Percentiles rank a stretch among this genome's conserved stretches.
These are phyloP conservation scores for Neurospora hispaniola DNA, from an alignment of 495 filamentous ascomycete genomes.

Conservation along the genomic window DNA sequence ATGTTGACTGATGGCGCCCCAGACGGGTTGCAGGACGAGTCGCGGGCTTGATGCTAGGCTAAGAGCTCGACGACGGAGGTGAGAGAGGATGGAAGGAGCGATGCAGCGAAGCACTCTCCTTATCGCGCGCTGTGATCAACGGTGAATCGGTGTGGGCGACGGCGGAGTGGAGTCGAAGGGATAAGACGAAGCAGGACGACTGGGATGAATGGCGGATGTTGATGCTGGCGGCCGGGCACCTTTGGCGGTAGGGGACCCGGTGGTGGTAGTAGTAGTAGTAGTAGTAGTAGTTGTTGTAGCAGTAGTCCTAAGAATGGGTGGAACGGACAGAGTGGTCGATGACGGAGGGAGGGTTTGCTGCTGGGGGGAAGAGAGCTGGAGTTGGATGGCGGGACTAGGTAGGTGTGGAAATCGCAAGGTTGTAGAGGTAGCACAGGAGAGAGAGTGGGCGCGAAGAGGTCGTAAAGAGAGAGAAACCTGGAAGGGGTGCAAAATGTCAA, in stretches of 20 bases:
- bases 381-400: neutral
- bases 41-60: conserved; percentile 11
- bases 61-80: conserved; percentile 8
- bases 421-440: neutral
- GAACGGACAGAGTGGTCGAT: neutral
- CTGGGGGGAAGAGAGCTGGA: neutral
- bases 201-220: neutral
- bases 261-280: neutral
- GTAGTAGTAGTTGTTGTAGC: neutral
- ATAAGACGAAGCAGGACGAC: neutral
- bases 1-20: conserved; percentile 40
- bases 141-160: conserved; percentile 18
- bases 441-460: neutral
- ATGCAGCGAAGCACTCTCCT: conserved; percentile 16
- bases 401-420: neutral
- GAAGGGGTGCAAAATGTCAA: neutral
- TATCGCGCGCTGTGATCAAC: conserved; percentile 16
- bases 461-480: neutral
- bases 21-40: conserved; percentile 15
- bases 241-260: neutral
- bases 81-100: conserved; percentile 6
- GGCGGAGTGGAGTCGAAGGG: conserved; percentile 19
- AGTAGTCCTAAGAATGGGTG: neutral
- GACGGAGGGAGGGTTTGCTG: neutral
- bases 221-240: neutral